A percentile compares a stretch with the other conserved stretches of the same genome.
Evolutionary conservation across 192 early-diverging fungal species (phyloP).

Genomic region (Coemansia sp.): DNA sequence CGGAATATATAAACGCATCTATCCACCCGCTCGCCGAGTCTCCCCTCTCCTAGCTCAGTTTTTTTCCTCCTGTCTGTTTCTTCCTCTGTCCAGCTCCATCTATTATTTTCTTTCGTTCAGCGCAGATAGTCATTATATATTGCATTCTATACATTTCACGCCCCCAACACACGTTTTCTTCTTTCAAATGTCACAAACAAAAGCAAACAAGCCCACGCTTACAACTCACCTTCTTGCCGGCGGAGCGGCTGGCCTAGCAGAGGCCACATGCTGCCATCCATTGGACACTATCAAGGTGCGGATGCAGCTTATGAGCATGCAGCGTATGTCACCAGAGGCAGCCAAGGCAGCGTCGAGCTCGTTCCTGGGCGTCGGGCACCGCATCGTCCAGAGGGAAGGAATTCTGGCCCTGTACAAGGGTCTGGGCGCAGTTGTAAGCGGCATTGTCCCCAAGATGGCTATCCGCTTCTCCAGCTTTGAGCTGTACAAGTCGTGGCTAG

Average conservation of each 20-base stretch:
- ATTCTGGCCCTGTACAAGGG: conserved; percentile 94
- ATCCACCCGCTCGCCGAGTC: neutral
- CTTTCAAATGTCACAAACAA: neutral
- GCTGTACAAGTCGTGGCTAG: conserved; percentile 82
- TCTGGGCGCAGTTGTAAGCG: conserved; percentile 90
- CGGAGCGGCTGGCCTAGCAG: conserved; percentile 88
- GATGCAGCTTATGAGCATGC: conserved; percentile 83
- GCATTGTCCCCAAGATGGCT: conserved; percentile 99
- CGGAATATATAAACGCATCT: neutral
- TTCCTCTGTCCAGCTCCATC: conserved; percentile 3
- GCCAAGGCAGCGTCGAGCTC: conserved; percentile 30
- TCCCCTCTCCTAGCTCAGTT: neutral
- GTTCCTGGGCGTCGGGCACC: conserved; percentile 82
- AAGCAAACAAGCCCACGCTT: conserved; percentile 59
- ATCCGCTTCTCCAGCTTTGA: conserved; percentile 98
- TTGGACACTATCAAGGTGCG: conserved; percentile 98
- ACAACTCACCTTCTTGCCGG: conserved; percentile 83
- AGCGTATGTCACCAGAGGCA: conserved; percentile 13
- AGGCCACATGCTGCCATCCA: conserved; percentile 88
- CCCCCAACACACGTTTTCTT: neutral
- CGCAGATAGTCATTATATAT: no score
- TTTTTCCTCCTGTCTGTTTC: neutral
- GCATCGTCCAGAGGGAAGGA: conserved; percentile 86
- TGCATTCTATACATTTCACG: neutral
- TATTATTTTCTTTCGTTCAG: no score